These are phyloP conservation scores for Phytopythium litorale DNA, from an alignment of 352 stramenopile species.

Conservation along the genomic window DNA sequence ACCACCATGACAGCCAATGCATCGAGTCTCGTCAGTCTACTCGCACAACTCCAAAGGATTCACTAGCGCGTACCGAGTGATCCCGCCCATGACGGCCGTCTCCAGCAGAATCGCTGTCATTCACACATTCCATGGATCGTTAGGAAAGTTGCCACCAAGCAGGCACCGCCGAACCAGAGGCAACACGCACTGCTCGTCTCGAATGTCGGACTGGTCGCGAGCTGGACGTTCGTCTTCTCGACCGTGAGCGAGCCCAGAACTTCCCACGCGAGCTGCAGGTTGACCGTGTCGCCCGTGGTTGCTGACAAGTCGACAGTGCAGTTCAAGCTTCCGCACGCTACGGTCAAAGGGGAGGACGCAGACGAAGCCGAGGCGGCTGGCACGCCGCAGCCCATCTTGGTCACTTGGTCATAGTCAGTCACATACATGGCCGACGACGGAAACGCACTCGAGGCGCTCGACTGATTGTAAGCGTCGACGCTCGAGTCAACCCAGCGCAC, in stretches of 20 bases:
- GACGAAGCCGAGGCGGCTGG: background rate
- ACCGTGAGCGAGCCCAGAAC: slow-evolving; percentile 73
- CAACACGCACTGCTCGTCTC: slow-evolving; percentile 16
- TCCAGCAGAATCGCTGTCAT: slow-evolving; percentile 39
- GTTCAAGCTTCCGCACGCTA: slow-evolving; percentile 35
- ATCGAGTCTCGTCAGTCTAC: background rate
- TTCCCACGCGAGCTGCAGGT: slow-evolving; percentile 75
- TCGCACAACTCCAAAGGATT: background rate
- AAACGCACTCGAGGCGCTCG: slow-evolving; percentile 23
- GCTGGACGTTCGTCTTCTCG: slow-evolving; percentile 66
- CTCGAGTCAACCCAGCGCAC: slow-evolving; percentile 69
- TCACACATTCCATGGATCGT: background rate
- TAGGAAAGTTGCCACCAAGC: background rate
- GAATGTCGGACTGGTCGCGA: slow-evolving; percentile 53
- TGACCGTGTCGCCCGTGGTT: slow-evolving; percentile 21
- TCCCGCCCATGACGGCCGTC: slow-evolving; percentile 37
- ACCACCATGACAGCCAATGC: background rate
- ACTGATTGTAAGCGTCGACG: slow-evolving; percentile 1
- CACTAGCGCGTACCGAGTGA: slow-evolving; percentile 29
- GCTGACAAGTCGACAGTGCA: slow-evolving; percentile 7
- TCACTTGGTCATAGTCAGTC: slow-evolving; percentile 30
- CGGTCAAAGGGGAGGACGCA: slow-evolving; percentile 10
- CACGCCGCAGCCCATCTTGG: slow-evolving; percentile 47
- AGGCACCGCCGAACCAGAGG: background rate
- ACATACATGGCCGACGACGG: slow-evolving; percentile 45